Evolutionary conservation across 192 early-diverging fungal genomes (phyloP).

Genomic region (Coemansia furcata): DNA sequence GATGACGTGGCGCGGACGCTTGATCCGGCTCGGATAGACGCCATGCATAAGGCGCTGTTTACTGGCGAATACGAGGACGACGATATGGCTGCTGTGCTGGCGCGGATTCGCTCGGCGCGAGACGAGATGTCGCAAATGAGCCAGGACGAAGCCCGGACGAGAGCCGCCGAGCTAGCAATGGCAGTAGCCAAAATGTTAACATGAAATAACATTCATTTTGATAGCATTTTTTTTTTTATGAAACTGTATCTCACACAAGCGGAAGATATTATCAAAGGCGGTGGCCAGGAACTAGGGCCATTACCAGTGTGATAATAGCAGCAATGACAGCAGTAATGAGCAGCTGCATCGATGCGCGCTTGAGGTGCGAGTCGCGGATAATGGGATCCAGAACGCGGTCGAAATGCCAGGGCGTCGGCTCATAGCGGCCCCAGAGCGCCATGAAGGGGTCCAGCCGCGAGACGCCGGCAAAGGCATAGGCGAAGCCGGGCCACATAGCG

Average conservation of each 20-base stretch:
- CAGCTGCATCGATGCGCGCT: slow-evolving; percentile 35
- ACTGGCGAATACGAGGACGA: slow-evolving; percentile 5
- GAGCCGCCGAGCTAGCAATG: slow-evolving; percentile 47
- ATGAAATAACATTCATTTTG: neutral
- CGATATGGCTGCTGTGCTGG: slow-evolving; percentile 25
- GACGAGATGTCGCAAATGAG: slow-evolving; percentile 39
- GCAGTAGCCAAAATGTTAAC: slow-evolving; percentile 16
- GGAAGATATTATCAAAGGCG: slow-evolving; percentile 20
- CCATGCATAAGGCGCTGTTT: slow-evolving; percentile 20
- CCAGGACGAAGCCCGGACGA: slow-evolving; percentile 21
- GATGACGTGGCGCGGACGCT: slow-evolving; percentile 14
- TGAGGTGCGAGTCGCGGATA: slow-evolving; percentile 37
- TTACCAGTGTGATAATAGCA: slow-evolving; percentile 31
- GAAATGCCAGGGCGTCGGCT: slow-evolving; percentile 37
- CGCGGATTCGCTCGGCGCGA: slow-evolving; percentile 13
- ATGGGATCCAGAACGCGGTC: slow-evolving; percentile 27
- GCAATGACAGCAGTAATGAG: slow-evolving; percentile 23
- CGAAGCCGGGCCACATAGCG: slow-evolving; percentile 40
- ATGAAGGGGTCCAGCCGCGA: slow-evolving; percentile 44
- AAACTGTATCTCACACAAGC: neutral
- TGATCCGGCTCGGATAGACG: slow-evolving; percentile 16
- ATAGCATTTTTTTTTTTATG: neutral
- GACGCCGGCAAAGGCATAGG: slow-evolving; percentile 36
- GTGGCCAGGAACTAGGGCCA: slow-evolving; percentile 50
- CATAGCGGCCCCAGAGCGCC: slow-evolving; percentile 38